Conservation (phyloP, 257 asterid genomes). For the Forsythia viridissima region DNA sequence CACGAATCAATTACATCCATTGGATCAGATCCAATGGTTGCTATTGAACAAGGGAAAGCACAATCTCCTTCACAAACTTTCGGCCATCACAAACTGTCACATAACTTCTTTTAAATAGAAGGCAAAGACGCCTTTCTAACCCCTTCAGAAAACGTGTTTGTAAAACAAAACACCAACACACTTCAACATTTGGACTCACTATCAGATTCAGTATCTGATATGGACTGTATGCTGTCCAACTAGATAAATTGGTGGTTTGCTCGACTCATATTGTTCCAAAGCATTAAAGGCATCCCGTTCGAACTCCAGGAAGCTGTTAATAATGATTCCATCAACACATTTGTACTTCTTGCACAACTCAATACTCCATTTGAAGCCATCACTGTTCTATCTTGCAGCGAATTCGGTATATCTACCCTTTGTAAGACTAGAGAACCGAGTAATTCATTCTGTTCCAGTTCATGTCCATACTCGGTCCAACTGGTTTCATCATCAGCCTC, state of each 20-base stretch:
- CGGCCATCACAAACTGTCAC: too few species aligned
- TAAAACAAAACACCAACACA: too few species aligned
- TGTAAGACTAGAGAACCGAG: conserved; percentile 25
- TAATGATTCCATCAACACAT: conserved; percentile 21
- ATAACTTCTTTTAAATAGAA: too few species aligned
- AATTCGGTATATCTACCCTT: conserved; percentile 20
- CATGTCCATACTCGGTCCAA: neutral
- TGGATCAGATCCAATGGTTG: too few species aligned
- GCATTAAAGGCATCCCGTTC: conserved; percentile 28
- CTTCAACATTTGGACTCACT: neutral
- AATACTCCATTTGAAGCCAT: conserved; percentile 7
- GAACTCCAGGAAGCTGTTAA: conserved; percentile 35
- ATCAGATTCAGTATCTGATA: neutral
- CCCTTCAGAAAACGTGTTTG: too few species aligned
- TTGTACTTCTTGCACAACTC: neutral
- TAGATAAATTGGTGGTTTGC: conserved; percentile 25
- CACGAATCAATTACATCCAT: too few species aligned
- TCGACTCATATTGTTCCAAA: neutral
- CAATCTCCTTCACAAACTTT: too few species aligned
- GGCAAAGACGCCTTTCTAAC: too few species aligned
- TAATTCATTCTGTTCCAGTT: conserved; percentile 10
- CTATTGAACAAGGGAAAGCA: too few species aligned
- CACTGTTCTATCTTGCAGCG: conserved; percentile 20
- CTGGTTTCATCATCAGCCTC: too few species aligned
- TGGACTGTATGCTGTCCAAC: conserved; percentile 37